Conservation (phyloP, 257 asterid species). For the Haberlea rhodopensis region DNA sequence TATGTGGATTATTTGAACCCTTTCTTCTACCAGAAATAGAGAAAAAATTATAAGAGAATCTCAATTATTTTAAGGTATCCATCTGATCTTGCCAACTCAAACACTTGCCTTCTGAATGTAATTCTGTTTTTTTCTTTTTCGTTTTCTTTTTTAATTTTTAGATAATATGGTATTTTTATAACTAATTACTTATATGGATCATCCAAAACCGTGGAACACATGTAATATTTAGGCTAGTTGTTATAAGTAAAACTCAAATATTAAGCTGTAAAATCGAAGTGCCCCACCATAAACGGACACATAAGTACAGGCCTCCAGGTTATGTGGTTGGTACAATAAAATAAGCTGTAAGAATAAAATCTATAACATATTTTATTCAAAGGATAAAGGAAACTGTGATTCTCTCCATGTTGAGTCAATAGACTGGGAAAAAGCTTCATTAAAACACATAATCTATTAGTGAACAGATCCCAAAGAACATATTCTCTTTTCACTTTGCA, state of each 20-base stretch:
- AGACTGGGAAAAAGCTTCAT: slow-evolving; percentile 13
- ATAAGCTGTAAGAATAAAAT: background rate
- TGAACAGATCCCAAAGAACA: background rate
- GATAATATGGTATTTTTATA: no score
- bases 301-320: no score
- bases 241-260: no score
- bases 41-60: background rate
- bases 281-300: no score
- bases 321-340: background rate
- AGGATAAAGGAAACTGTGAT: background rate
- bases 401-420: slow-evolving; percentile 9
- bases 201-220: no score
- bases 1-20: background rate
- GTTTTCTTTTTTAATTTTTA: no score
- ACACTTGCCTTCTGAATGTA: background rate
- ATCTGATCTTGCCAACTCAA: background rate
- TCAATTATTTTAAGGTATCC: background rate
- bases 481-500: background rate
- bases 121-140: no score
- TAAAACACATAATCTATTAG: slow-evolving; percentile 3
- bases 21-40: background rate
- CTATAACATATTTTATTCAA: no score
- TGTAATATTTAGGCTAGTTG: no score
- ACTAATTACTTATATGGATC: no score
- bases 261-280: no score